Evolutionary conservation across 2,329 filamentous ascomycete species (phyloP).

Genomic region (Byssoonygena ceratinophila): DNA sequence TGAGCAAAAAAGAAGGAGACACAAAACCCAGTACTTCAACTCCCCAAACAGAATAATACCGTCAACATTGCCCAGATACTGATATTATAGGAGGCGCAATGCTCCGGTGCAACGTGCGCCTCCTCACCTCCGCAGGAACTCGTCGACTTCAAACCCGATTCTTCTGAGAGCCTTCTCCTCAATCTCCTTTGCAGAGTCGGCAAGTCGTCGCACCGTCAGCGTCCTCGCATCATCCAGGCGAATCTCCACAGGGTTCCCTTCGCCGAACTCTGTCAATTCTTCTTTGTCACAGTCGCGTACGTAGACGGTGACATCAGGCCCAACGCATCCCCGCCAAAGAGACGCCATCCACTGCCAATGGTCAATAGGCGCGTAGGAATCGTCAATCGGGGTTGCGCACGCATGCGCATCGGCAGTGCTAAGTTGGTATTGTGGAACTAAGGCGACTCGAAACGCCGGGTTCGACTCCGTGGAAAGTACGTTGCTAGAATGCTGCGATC

Average conservation of each 20-base stretch:
- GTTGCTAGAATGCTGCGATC: neutral
- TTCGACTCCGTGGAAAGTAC: slow-evolving; percentile 13
- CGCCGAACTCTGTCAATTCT: slow-evolving; percentile 34
- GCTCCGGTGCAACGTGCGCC: neutral
- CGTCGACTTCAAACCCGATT: slow-evolving; percentile 76
- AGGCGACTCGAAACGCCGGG: slow-evolving; percentile 52
- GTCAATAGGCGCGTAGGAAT: slow-evolving; percentile 69
- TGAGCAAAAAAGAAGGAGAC: too few relatives aligned
- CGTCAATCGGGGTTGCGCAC: slow-evolving; percentile 59
- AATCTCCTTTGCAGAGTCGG: slow-evolving; percentile 33
- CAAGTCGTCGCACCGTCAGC: slow-evolving; percentile 44
- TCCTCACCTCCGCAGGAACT: slow-evolving; percentile 44
- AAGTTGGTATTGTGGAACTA: slow-evolving; percentile 71
- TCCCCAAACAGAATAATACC: neutral
- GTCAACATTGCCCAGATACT: neutral
- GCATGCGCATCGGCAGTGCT: slow-evolving; percentile 67
- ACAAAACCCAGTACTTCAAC: neutral
- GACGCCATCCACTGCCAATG: slow-evolving; percentile 98
- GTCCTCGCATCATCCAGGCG: slow-evolving; percentile 38
- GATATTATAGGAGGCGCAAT: too few relatives aligned
- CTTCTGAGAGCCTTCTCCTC: slow-evolving; percentile 62
- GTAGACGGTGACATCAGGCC: slow-evolving; percentile 53
- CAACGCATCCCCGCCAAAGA: slow-evolving; percentile 77
- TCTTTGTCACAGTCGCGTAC: slow-evolving; percentile 34
- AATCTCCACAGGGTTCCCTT: slow-evolving; percentile 45